Evolutionary conservation across 768 basidiomycete genomes (phyloP).

Genomic region (Antrodiella citrinella): DNA sequence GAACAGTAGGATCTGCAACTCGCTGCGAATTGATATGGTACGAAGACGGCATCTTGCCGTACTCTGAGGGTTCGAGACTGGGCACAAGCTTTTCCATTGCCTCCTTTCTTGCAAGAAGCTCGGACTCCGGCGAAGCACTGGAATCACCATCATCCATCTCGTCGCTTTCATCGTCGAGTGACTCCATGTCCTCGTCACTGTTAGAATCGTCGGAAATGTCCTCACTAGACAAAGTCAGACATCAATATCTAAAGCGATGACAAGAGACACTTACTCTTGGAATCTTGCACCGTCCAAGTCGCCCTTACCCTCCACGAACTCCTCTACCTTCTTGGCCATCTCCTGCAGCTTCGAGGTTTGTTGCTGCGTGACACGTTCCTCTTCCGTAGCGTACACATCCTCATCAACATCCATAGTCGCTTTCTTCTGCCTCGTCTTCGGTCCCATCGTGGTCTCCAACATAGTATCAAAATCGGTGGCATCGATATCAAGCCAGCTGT

Average conservation of each 20-base stretch:
- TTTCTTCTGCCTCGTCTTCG: slow-evolving; percentile 11
- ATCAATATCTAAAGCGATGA: no score
- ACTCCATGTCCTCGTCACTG: slow-evolving; percentile 14
- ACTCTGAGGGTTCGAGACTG: slow-evolving; percentile 70
- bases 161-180: slow-evolving; percentile 34
- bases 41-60: slow-evolving; percentile 78
- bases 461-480: slow-evolving; percentile 68
- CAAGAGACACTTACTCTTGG: slow-evolving; percentile 60
- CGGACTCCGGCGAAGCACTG: slow-evolving; percentile 1
- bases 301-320: slow-evolving; percentile 88
- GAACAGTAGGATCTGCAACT: slow-evolving; percentile 39
- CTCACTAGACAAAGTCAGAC: no score
- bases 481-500: slow-evolving; percentile 83
- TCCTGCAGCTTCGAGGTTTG: slow-evolving; percentile 66
- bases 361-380: slow-evolving; percentile 48
- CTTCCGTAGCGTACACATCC: slow-evolving; percentile 19
- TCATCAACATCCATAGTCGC: slow-evolving; percentile 45
- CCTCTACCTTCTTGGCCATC: slow-evolving; percentile 78
- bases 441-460: slow-evolving; percentile 37
- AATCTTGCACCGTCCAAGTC: slow-evolving; percentile 85
- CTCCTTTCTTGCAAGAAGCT: slow-evolving; percentile 39
- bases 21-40: slow-evolving; percentile 66
- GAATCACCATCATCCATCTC: slow-evolving; percentile 15
- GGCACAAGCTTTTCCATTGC: slow-evolving; percentile 81
- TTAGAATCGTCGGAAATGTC: background rate